Evolutionary conservation across 352 stramenopile species (phyloP).

Genomic region (Aphanomyces invadans): DNA sequence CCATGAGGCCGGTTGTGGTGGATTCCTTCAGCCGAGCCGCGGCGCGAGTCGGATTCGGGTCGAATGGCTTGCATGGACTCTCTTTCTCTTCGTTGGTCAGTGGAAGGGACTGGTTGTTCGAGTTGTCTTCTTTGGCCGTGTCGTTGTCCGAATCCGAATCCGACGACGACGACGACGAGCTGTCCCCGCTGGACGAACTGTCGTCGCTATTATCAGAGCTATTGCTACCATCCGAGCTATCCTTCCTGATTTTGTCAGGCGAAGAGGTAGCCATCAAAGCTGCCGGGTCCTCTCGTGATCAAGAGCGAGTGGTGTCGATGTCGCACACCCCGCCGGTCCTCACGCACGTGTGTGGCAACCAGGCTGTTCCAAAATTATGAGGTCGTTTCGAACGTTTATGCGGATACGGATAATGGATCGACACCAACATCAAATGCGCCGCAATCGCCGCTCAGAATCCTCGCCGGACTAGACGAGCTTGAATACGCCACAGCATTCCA

Average conservation of each 20-base stretch:
- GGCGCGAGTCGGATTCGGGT: slow-evolving; percentile 40
- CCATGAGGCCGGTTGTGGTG: slow-evolving; percentile 46
- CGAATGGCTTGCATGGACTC: background rate
- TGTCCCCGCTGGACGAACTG: slow-evolving; percentile 59
- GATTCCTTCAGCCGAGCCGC: slow-evolving; percentile 57
- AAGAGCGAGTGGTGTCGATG: background rate
- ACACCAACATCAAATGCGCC: too few species aligned
- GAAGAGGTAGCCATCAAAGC: background rate
- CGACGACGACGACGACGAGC: slow-evolving; percentile 65
- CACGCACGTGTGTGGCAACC: background rate
- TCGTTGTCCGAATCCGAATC: slow-evolving; percentile 69
- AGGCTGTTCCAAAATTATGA: background rate
- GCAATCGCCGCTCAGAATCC: too few species aligned
- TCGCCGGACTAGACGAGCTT: too few species aligned
- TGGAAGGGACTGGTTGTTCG: slow-evolving; percentile 2
- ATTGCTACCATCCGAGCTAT: slow-evolving; percentile 18
- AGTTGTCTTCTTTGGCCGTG: slow-evolving; percentile 21
- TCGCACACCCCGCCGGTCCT: background rate
- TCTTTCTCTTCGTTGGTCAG: background rate
- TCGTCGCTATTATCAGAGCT: slow-evolving; percentile 37
- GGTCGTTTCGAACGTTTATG: background rate
- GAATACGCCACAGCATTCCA: too few species aligned
- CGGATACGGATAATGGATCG: slow-evolving; percentile 1
- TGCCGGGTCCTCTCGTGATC: background rate
- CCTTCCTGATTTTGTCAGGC: slow-evolving; percentile 8